phyloP scores from a whole-genome alignment of 1,139 yeast species.

The Lodderomyces elongisporus region DNA sequence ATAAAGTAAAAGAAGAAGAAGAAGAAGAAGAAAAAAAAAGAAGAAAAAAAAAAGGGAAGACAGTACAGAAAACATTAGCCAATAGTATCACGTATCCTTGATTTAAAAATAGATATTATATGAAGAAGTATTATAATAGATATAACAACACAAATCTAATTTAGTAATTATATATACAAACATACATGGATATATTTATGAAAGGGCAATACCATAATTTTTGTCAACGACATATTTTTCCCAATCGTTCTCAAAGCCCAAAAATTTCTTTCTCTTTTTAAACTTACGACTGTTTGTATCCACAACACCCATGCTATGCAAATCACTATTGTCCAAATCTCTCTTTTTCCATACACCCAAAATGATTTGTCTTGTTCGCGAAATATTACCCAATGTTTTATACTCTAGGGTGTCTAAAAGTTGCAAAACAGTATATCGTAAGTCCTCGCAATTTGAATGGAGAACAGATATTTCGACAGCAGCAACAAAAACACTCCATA shows the following conservation, averaged over 20 bases:
- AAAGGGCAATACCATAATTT: conserved; percentile 21
- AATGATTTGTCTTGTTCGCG: conserved; percentile 19
- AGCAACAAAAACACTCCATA: conserved; percentile 25
- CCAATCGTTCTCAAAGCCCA: conserved; percentile 28
- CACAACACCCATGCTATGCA: conserved; percentile 16
- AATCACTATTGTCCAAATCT: conserved; percentile 21
- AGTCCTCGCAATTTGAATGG: conserved; percentile 20
- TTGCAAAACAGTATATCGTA: conserved; percentile 22
- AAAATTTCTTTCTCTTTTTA: conserved; percentile 9
- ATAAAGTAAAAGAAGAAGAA: too few species aligned
- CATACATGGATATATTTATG: too few species aligned
- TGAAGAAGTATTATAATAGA: too few species aligned
- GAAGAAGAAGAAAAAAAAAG: too few species aligned
- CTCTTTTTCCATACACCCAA: conserved; percentile 25
- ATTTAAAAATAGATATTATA: too few species aligned
- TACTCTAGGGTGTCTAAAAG: conserved; percentile 21
- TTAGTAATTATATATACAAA: too few species aligned
- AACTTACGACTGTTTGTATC: conserved; percentile 8
- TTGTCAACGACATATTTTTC: conserved; percentile 25
- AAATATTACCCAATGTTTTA: conserved; percentile 25
- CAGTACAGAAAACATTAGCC: too few species aligned
- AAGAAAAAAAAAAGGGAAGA: too few species aligned
- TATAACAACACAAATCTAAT: too few species aligned
- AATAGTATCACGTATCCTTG: too few species aligned
- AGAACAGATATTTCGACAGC: conserved; percentile 21